phyloP scores from a whole-genome alignment of 169 alveolate species.

The Cyclospora cayetanensis region DNA sequence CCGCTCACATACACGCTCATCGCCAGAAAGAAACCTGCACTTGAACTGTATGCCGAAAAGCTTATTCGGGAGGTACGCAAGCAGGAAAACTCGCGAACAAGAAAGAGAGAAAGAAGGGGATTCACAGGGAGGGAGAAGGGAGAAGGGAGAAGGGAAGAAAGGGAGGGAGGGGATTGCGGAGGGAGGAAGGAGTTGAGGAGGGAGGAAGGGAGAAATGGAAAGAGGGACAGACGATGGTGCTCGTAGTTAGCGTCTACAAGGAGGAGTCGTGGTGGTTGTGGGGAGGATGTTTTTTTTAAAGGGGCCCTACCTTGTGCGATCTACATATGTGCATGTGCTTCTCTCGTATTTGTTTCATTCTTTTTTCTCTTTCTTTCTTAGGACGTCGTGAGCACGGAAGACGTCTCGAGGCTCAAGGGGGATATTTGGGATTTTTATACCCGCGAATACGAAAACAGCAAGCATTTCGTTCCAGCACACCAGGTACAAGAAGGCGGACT shows the following conservation, averaged over 20 bases:
- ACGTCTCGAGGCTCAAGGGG: constrained; percentile 80
- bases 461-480: constrained; percentile 72
- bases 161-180: neutral
- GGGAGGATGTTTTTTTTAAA: no score
- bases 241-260: no score
- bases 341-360: neutral
- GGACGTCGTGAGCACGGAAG: constrained; percentile 83
- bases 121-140: neutral
- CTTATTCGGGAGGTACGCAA: constrained; percentile 77
- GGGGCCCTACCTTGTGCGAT: neutral
- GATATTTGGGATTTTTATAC: constrained; percentile 80
- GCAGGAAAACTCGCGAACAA: neutral
- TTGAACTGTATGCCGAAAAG: constrained; percentile 83
- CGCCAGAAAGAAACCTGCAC: constrained; percentile 84
- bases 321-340: neutral
- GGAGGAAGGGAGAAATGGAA: neutral
- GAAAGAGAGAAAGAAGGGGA: neutral
- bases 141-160: neutral
- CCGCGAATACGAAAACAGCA: constrained; percentile 84
- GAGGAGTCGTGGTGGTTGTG: no score
- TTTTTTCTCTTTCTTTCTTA: constrained; percentile 34
- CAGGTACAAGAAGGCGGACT: constrained; percentile 40
- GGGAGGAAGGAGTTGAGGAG: neutral
- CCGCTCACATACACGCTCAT: constrained; percentile 92
- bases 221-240: neutral